A percentile compares a stretch with the other conserved stretches of the same genome.
phyloP scores from a whole-genome alignment of 2,329 filamentous ascomycete species.

The Teratosphaeria zuluensis region DNA sequence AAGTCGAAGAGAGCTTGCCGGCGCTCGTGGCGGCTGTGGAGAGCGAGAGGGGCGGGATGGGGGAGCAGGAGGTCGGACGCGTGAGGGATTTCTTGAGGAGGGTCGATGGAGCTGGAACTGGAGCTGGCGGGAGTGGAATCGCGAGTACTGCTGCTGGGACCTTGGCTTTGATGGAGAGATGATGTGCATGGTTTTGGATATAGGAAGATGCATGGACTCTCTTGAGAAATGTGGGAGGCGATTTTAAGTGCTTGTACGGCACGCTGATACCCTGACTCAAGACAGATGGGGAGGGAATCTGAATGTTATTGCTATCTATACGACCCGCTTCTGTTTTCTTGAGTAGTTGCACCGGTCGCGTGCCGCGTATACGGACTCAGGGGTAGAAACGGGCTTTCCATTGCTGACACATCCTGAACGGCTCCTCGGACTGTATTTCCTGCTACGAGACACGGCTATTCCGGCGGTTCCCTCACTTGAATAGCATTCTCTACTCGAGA shows the following conservation, averaged over 20 bases:
- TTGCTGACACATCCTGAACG: no score
- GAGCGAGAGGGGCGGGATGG: constrained; percentile 51
- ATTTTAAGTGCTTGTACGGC: neutral
- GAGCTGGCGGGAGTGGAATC: neutral
- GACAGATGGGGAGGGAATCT: neutral
- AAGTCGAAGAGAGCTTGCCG: constrained; percentile 73
- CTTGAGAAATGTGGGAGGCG: neutral
- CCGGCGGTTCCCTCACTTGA: no score
- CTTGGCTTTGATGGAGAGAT: neutral
- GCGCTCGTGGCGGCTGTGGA: constrained; percentile 78
- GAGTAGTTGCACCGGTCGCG: no score
- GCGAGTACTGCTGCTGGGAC: neutral
- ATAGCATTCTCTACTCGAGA: no score
- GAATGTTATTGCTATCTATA: no score
- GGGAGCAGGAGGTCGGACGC: constrained; percentile 49
- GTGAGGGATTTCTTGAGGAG: constrained; percentile 72
- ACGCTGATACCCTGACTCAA: neutral
- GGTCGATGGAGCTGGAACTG: constrained; percentile 48
- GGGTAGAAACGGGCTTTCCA: no score
- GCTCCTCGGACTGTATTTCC: no score
- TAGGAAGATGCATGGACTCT: neutral
- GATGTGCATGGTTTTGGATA: neutral
- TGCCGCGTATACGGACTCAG: no score
- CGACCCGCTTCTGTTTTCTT: no score
- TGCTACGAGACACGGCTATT: no score